phyloP scores from a whole-genome alignment of 768 basidiomycete genomes.

The Hirschioporus abietinus region DNA sequence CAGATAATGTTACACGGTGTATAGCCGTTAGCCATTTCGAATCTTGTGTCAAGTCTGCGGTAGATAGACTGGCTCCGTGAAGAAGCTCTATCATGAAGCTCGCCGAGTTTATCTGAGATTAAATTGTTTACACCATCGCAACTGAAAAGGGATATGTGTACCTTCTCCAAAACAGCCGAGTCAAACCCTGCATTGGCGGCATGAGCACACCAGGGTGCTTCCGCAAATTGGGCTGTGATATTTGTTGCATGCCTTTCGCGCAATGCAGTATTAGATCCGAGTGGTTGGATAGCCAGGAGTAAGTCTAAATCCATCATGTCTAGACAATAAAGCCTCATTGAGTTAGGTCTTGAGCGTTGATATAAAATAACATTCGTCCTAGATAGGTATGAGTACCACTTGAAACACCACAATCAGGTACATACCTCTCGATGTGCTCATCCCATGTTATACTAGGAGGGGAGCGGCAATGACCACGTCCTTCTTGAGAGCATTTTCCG shows the following conservation, averaged over 20 bases:
- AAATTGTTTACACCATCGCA: background rate
- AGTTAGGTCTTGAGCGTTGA: slow-evolving; percentile 42
- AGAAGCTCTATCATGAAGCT: background rate
- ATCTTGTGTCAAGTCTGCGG: background rate
- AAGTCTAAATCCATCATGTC: slow-evolving; percentile 28
- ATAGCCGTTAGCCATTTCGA: background rate
- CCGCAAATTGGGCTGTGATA: slow-evolving; percentile 2
- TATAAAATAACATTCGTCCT: slow-evolving; percentile 38
- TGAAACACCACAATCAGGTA: background rate
- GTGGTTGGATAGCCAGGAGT: slow-evolving; percentile 20
- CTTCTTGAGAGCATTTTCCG: background rate
- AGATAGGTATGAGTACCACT: background rate
- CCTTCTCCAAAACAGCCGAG: slow-evolving; percentile 37
- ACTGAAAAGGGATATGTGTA: slow-evolving; percentile 38
- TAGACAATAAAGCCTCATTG: slow-evolving; percentile 63
- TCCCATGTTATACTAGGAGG: background rate
- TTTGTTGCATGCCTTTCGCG: slow-evolving; percentile 14
- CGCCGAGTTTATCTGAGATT: background rate
- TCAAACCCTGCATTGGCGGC: slow-evolving; percentile 27
- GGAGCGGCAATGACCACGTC: background rate
- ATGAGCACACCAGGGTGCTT: slow-evolving; percentile 7
- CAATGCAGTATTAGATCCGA: slow-evolving; percentile 33
- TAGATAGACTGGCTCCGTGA: background rate
- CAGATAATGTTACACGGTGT: background rate
- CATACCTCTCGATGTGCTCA: background rate